These are phyloP conservation scores for Fabrea salina DNA, from an alignment of 169 alveolate species.

Conservation along the genomic window DNA sequence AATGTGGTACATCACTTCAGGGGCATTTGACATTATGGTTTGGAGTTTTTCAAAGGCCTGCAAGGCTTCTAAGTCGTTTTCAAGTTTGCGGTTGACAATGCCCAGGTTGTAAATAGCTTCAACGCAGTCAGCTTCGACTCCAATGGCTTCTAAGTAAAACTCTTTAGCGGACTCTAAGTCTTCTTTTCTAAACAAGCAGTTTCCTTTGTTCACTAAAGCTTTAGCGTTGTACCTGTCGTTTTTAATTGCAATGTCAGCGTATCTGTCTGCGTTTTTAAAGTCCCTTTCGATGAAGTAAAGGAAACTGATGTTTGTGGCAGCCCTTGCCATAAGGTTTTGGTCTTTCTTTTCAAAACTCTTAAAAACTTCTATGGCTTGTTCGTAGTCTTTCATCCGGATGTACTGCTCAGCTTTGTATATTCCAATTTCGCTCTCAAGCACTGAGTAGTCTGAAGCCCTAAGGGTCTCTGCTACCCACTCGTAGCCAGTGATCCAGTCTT, in stretches of 20 bases:
- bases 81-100: constrained; percentile 77
- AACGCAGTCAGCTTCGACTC: constrained; percentile 91
- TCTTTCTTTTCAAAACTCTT: constrained; percentile 89
- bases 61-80: constrained; percentile 65
- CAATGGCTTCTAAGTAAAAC: constrained; percentile 90
- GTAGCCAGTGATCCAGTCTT: constrained; percentile 76
- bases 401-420: constrained; percentile 82
- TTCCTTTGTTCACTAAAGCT: constrained; percentile 92
- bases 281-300: constrained; percentile 89
- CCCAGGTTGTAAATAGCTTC: constrained; percentile 92
- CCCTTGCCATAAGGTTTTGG: constrained; percentile 85
- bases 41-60: constrained; percentile 90
- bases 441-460: constrained; percentile 80
- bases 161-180: constrained; percentile 87
- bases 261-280: constrained; percentile 84
- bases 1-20: constrained; percentile 86
- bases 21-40: constrained; percentile 82
- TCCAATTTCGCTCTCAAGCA: constrained; percentile 86
- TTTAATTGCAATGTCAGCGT: constrained; percentile 89
- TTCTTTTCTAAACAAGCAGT: constrained; percentile 83
- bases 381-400: constrained; percentile 79
- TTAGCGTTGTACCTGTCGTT: constrained; percentile 86
- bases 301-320: constrained; percentile 88
- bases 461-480: constrained; percentile 82
- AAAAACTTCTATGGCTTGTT: constrained; percentile 81